Evolutionary conservation across 2,329 filamentous ascomycete genomes (phyloP).

Genomic region (Orbilia blumenaviensis): DNA sequence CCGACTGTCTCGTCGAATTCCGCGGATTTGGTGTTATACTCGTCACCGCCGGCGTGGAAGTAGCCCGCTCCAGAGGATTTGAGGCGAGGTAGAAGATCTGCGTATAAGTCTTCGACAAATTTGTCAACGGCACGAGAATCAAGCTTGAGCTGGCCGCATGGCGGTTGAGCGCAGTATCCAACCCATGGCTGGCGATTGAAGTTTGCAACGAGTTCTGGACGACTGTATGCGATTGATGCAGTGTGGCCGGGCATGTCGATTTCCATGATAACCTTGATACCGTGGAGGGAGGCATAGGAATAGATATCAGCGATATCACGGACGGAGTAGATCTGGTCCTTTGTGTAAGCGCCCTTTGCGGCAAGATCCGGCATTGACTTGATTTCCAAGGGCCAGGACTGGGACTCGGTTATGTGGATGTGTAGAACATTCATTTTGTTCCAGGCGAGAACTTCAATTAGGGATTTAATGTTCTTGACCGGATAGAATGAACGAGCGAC

Average conservation of each 20-base stretch:
- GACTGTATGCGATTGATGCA: conserved; percentile 71
- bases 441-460: conserved; percentile 78
- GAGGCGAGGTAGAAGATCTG: conserved; percentile 78
- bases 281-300: conserved; percentile 73
- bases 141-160: conserved; percentile 77
- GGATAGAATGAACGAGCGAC: conserved; percentile 77
- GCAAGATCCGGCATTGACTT: conserved; percentile 77
- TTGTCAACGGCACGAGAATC: conserved; percentile 74
- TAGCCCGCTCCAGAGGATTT: conserved; percentile 72
- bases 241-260: conserved; percentile 86
- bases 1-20: conserved; percentile 76
- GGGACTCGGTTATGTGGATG: conserved; percentile 81
- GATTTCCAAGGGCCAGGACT: conserved; percentile 86
- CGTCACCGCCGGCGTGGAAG: conserved; percentile 89
- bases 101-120: conserved; percentile 77
- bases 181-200: conserved; percentile 37
- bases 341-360: conserved; percentile 76
- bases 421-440: conserved; percentile 86
- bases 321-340: conserved; percentile 73
- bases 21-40: conserved; percentile 81
- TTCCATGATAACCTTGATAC: conserved; percentile 77
- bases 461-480: conserved; percentile 73
- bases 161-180: conserved; percentile 58
- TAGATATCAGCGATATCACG: conserved; percentile 74
- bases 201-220: conserved; percentile 70